A percentile compares a stretch with the other conserved stretches of the same genome.
Conservation (phyloP, 192 early-diverging fungal species). For the Podila verticillata region DNA sequence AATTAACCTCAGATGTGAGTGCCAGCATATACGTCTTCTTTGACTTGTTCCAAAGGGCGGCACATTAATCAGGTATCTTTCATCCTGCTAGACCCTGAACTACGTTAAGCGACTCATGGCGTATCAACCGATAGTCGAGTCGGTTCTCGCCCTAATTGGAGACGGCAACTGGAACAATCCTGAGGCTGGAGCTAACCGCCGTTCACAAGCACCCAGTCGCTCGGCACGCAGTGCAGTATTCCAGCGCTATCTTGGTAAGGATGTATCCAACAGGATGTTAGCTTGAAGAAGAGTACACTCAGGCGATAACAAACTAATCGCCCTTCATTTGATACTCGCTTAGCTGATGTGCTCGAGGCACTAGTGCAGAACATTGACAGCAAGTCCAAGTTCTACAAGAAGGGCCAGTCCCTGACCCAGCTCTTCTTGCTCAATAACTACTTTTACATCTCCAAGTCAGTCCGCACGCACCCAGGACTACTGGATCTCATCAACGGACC, state of each 20-base stretch:
- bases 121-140: constrained; percentile 65
- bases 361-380: constrained; percentile 68
- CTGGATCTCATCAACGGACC: constrained; percentile 39
- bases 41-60: neutral
- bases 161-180: constrained; percentile 67
- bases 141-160: constrained; percentile 59
- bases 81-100: constrained; percentile 63
- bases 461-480: constrained; percentile 55
- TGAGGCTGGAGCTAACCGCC: constrained; percentile 42
- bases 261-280: too few relatives aligned
- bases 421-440: constrained; percentile 90
- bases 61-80: neutral
- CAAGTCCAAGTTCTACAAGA: constrained; percentile 79
- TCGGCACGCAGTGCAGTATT: constrained; percentile 16
- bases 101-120: constrained; percentile 68
- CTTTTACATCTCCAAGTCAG: constrained; percentile 74
- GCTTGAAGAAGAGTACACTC: too few relatives aligned
- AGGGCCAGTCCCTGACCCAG: constrained; percentile 62
- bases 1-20: constrained; percentile 81
- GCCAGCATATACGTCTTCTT: neutral
- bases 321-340: neutral
- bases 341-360: constrained; percentile 65
- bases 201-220: constrained; percentile 28
- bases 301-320: neutral
- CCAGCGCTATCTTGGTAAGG: constrained; percentile 9